Percentiles rank a stretch among this genome's conserved stretches.
These are phyloP conservation scores for Corynascus novoguineensis DNA, from an alignment of 495 filamentous ascomycete species.

Conservation along the genomic window DNA sequence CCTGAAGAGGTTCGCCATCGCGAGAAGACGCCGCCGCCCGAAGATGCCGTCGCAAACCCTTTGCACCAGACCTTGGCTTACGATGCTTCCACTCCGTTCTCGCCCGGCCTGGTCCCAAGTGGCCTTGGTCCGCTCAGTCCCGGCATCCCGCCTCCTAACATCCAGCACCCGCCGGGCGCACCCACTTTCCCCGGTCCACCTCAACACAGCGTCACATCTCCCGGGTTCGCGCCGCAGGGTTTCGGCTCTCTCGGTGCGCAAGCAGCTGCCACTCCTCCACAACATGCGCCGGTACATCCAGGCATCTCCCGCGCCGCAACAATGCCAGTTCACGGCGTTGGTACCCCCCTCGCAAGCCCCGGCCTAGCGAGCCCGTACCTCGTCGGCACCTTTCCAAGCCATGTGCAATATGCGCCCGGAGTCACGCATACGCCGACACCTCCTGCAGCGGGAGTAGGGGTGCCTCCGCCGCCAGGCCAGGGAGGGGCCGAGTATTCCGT, in stretches of 20 bases:
- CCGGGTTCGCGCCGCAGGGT: conserved; percentile 37
- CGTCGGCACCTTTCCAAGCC: conserved; percentile 34
- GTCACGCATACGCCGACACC: conserved; percentile 33
- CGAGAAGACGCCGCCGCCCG: conserved; percentile 83
- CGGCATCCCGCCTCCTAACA: conserved; percentile 31
- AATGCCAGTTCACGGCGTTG: conserved; percentile 32
- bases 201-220: conserved; percentile 35
- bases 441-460: conserved; percentile 12
- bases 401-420: conserved; percentile 25
- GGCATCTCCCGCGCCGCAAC: conserved; percentile 38
- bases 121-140: conserved; percentile 33
- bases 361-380: conserved; percentile 36
- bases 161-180: conserved; percentile 33
- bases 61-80: conserved; percentile 61
- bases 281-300: conserved; percentile 28
- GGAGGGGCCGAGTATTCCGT: conserved; percentile 52
- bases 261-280: conserved; percentile 5
- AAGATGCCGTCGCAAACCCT: conserved; percentile 65
- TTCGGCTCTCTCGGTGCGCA: conserved; percentile 35
- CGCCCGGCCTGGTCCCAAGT: conserved; percentile 39
- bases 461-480: conserved; percentile 22
- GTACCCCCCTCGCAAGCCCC: conserved; percentile 23
- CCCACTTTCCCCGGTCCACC: conserved; percentile 36
- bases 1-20: conserved; percentile 77
- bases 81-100: conserved; percentile 52